Base-by-base conservation (phyloP, 371 early-diverging fungal genomes). In the Mucor velutinosus region DNA sequence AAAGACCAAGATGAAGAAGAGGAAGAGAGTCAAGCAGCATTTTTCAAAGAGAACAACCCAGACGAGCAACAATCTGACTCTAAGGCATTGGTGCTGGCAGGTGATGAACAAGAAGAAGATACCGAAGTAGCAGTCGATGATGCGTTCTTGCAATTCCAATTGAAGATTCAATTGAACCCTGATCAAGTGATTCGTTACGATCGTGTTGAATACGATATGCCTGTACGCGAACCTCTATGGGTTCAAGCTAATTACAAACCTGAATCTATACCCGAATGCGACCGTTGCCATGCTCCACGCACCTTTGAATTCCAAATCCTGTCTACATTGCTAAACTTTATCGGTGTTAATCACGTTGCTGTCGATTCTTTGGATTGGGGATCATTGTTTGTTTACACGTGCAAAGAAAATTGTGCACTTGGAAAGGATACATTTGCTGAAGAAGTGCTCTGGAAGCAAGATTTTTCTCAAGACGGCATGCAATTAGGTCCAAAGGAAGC, bases 221-320 rank as follows among this genome's bases (percentile, higher is more conserved):
- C 82, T 19, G 76, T 70, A 25, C 76, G 83, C 8, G 84, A 88
- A 57, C 95, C 96, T 7, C 82, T 98, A 56, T 94, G 89, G 85
- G 97, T 93, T 7, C 90, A 93, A 71, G 91, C 91, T 56, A 62
- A 72, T 12, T 87, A 84, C 8, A 86, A 85, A 65, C 95, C 95
- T 5, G 70, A 65, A 10, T 83, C 88, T 53, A 85, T 95, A 47
- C 88, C 91, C 21, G 64, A 75, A 0, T 98, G 99, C 79, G 87
- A 86, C 8, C 77, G 81, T 45, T 98, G 99, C 70, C 85, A 88
- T 11, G 85, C 83, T 4, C 79, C 81, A 29, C 86, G 97, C 33
- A 86, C 91, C 32, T 95, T 97, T 78, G 99, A 98, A 76, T 93
- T 97, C 73, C 98, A 97, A 84, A 91, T 94, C 47, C 35, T 83